phyloP scores from a whole-genome alignment of 2,329 filamentous ascomycete species.

The Colletotrichum godetiae region DNA sequence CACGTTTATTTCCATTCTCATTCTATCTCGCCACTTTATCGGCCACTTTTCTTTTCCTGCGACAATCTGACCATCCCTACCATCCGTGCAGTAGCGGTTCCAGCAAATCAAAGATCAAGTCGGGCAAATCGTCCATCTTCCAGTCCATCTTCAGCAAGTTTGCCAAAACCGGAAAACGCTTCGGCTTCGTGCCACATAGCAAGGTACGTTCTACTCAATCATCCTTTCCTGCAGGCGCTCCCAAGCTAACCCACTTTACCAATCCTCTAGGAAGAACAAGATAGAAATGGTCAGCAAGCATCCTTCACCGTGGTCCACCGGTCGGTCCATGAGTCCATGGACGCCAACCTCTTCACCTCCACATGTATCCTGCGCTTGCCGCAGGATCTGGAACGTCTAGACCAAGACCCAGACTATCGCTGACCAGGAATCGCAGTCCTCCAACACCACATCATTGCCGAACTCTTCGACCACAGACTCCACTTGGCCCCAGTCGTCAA shows the following conservation, averaged over 20 bases:
- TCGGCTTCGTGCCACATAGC: conserved; percentile 31
- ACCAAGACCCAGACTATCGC: no score
- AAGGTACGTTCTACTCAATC: conserved; percentile 16
- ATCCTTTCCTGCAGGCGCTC: background rate
- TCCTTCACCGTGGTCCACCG: background rate
- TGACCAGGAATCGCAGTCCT: conserved; percentile 36
- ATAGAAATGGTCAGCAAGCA: conserved; percentile 41
- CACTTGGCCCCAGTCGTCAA: conserved; percentile 42
- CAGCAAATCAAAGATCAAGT: conserved; percentile 6
- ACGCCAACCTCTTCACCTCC: background rate
- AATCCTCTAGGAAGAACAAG: conserved; percentile 41
- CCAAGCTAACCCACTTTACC: conserved; percentile 3
- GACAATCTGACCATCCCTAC: background rate
- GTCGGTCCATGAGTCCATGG: background rate
- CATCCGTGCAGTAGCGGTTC: background rate
- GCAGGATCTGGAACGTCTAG: background rate
- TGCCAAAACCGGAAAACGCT: conserved; percentile 23
- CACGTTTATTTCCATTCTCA: background rate
- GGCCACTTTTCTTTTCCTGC: background rate
- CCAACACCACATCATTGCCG: conserved; percentile 44
- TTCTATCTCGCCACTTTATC: no score
- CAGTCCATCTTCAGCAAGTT: conserved; percentile 28
- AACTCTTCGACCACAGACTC: conserved; percentile 43
- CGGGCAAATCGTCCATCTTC: conserved; percentile 18
- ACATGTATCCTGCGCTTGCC: background rate